Conservation (phyloP, 192 early-diverging fungal species). For the Nowakowskiella sp. region DNA sequence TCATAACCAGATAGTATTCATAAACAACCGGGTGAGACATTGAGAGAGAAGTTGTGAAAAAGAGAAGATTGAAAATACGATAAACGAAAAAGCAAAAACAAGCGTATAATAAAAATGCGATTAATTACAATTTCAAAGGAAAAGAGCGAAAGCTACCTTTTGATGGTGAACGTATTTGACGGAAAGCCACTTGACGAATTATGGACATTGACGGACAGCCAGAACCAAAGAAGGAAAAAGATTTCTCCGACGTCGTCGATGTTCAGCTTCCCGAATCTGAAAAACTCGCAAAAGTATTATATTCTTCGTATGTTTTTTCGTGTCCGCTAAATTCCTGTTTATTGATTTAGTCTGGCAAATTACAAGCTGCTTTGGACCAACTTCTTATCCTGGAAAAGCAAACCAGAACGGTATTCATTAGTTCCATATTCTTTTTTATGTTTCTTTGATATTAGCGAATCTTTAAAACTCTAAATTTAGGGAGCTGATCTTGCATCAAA, state of each 20-base stretch:
- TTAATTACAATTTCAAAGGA: too few species aligned
- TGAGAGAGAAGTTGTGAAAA: too few species aligned
- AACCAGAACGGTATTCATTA: slow-evolving; percentile 70
- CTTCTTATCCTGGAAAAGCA: slow-evolving; percentile 88
- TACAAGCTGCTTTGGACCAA: slow-evolving; percentile 82
- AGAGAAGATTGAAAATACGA: too few species aligned
- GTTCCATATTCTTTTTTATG: slow-evolving; percentile 4
- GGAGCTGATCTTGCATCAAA: slow-evolving; percentile 84
- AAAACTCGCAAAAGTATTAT: slow-evolving; percentile 49
- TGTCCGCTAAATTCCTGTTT: background rate
- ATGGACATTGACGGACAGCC: too few species aligned
- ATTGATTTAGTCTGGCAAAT: slow-evolving; percentile 32
- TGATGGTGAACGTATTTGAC: too few species aligned
- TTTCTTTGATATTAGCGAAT: background rate
- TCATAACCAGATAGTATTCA: too few species aligned
- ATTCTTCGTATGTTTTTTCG: too few species aligned
- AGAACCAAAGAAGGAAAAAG: slow-evolving; percentile 81
- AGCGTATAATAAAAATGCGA: too few species aligned
- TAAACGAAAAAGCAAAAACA: too few species aligned
- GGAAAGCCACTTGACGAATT: too few species aligned
- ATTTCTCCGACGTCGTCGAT: slow-evolving; percentile 74
- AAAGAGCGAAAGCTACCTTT: too few species aligned
- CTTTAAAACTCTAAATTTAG: slow-evolving; percentile 30
- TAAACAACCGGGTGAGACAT: too few species aligned
- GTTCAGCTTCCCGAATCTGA: slow-evolving; percentile 72